Evolutionary conservation across 139 green algal species (phyloP).

Genomic region (Coelastrella sp.): DNA sequence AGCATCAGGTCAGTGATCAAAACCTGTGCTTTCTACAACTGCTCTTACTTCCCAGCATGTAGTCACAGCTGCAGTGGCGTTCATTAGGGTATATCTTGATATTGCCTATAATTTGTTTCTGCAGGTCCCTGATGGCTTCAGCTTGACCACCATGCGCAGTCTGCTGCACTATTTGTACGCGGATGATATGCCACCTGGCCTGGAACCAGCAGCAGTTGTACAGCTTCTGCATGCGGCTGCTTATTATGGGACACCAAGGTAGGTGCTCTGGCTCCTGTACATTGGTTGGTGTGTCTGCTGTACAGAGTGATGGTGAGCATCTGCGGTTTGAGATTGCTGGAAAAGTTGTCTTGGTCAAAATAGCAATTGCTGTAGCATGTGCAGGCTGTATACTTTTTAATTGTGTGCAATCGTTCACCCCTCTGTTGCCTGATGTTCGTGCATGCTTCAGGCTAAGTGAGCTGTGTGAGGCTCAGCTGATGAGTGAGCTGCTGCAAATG

Average conservation of each 20-base stretch:
- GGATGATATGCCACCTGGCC: slow-evolving; percentile 49
- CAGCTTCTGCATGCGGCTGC: slow-evolving; percentile 62
- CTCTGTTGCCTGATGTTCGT: neutral
- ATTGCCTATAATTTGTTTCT: no score
- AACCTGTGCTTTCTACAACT: neutral
- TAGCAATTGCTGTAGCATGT: no score
- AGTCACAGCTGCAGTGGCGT: no score
- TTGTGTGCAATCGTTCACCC: neutral
- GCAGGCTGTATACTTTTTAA: no score
- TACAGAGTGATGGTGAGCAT: no score
- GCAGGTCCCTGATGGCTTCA: slow-evolving; percentile 73
- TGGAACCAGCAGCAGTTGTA: slow-evolving; percentile 47
- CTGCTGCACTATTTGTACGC: slow-evolving; percentile 72
- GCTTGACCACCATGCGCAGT: slow-evolving; percentile 42
- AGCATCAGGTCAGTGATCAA: neutral
- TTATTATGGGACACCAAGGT: slow-evolving; percentile 67
- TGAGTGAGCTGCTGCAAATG: slow-evolving; percentile 50
- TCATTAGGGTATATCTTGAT: no score
- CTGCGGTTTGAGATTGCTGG: no score
- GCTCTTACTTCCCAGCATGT: no score
- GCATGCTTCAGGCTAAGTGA: slow-evolving; percentile 30
- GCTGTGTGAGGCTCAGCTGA: slow-evolving; percentile 67
- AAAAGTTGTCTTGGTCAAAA: no score
- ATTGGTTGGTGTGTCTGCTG: no score
- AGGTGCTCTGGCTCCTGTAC: no score